Evolutionary conservation across 306 rosid genomes (phyloP), one percentile per base, ranked within the genome.

Genomic region (Pyrus communis): DNA sequence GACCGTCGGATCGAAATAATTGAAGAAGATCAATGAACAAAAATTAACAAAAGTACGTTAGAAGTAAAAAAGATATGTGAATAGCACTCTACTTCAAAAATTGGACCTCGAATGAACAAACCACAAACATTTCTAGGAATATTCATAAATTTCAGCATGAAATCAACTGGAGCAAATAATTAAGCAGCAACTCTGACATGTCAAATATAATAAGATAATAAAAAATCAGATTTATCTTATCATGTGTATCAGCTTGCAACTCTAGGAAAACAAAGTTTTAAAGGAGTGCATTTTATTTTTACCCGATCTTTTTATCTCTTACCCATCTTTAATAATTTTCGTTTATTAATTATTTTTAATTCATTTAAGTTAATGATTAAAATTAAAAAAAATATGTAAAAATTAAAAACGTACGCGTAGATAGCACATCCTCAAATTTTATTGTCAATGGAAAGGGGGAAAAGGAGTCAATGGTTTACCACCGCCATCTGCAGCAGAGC

Each of bases 391-490:
- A 1, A 1, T 35, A 0, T 38, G 2, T 38, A 7, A 38, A 2
- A 38, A 0, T 0, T 38, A 38, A 7, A 35, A 33, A 5, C 2
- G 1, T 0, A 6, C 1, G 1, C 1, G 1, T 33, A 33, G 0
- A 33, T 5, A 5, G 8, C 5, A 33, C 40, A 35, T 2, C 40
- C 8, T 9, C 40, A 35, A 35, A 7, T 1, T 6, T 7, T 57
- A 21, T n/a, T 9, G 71, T 30, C 15, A 54, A 33, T 31, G 51
- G 2, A 35, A 11, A 1, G 43, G 5, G 15, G 0, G 2, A 0
- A 66, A 2, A 66, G 7, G 11, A n/a, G 18, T 21, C 28, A 46
- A 2, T 78, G 14, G 65, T 54, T 78, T 52, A 64, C 10, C 46
- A 74, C 67, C 59, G 35, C 43, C 67, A 61, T 11, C 61, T 19